Evolutionary conservation across 768 basidiomycete genomes (phyloP), one percentile per base, ranked within the genome.

Genomic region (Pluteus cervinus): DNA sequence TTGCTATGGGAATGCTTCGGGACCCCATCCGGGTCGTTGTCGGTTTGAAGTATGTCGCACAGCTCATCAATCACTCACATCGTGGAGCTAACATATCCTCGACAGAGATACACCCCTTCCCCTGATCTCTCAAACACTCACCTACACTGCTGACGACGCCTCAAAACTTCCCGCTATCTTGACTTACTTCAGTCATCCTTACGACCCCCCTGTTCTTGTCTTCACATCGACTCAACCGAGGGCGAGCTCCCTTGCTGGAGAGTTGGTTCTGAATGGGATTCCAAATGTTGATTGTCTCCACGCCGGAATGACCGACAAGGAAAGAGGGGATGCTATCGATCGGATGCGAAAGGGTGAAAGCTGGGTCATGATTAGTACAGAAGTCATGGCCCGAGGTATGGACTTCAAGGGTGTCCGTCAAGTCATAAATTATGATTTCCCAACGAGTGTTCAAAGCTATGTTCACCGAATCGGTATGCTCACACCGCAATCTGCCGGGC

Each of bases 301-400:
- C 58, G 90, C 91, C 3, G 90, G 88, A 1, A 75, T 93, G 69
- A 86, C 76, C 3, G 82, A 79, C 51, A 84, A 85, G 50, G 87
- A 92, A 57, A 75, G 96, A 38, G 89, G 93, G 50, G 80, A 92
- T 51, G 79, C 86, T 12, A 71, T 96, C 7, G 67, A 71, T 26
- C 76, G 84, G 23, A 94, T 99, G 82, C 80, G 88, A 18, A 72
- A 70, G 49, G 96, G 93, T 0, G 77, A 88, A 54, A 85, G 88
- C 43, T 98, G 96, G 96, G 78, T 93, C 23, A 77, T 98, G 75
- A 75, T 99, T 31, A 88, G 84, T 47, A 99, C 96, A 16, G 96
- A 99, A 57, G 87, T 98, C 35, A 87, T 98, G 88, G 91, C 90
- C 16, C 76, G 96, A 48, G 96, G 96, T 3, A 92, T 99, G 84